These are phyloP conservation scores for Syzygium malaccense DNA, from an alignment of 441 rosid genomes.

Conservation along the genomic window DNA sequence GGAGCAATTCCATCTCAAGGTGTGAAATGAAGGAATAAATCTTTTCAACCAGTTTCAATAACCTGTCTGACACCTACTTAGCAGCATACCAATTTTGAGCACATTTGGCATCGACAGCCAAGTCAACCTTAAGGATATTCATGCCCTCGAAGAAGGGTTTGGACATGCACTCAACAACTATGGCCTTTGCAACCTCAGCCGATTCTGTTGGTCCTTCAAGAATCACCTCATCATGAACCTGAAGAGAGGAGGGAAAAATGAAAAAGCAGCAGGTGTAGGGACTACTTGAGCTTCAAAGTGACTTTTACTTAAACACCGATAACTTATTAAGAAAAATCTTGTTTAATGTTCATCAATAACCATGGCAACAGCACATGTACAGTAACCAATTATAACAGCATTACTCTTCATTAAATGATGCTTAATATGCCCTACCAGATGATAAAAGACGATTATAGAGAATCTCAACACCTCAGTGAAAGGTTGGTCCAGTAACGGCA, in stretches of 20 bases:
- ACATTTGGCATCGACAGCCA: slow-evolving; percentile 88
- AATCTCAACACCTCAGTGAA: background rate
- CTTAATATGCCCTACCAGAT: background rate
- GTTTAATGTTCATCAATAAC: background rate
- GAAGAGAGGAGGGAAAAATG: background rate
- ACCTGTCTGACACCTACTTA: slow-evolving; percentile 30
- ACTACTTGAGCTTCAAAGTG: background rate
- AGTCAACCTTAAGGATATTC: slow-evolving; percentile 73
- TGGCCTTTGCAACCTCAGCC: slow-evolving; percentile 71
- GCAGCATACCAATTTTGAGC: slow-evolving; percentile 93
- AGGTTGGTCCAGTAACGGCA: background rate
- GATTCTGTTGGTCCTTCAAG: slow-evolving; percentile 96
- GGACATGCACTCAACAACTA: slow-evolving; percentile 88
- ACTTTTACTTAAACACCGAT: background rate
- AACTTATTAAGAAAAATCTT: background rate
- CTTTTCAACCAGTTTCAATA: background rate
- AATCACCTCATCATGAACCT: slow-evolving; percentile 99
- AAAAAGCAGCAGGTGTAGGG: background rate
- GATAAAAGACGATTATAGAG: background rate
- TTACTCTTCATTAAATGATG: background rate
- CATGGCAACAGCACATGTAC: background rate
- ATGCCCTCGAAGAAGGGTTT: slow-evolving; percentile 62
- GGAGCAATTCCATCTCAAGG: background rate
- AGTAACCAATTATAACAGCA: background rate
- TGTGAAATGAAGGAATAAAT: background rate